Conservation (phyloP, 306 rosid genomes). For the Trifolium repens region DNA sequence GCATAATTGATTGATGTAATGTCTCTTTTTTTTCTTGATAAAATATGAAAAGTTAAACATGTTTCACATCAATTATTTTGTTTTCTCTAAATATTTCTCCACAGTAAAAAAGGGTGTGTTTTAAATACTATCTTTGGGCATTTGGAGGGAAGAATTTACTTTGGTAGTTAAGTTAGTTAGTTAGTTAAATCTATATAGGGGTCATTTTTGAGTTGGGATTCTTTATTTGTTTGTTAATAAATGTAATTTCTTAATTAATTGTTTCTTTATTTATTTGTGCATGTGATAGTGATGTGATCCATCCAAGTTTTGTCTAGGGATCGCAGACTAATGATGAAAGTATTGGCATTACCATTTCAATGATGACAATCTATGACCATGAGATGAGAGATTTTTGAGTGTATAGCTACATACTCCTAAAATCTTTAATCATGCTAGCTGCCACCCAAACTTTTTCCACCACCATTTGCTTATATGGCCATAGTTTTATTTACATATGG, state of each 20-base stretch:
- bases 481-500: too few species aligned
- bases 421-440: constrained; percentile 17
- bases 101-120: background rate
- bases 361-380: constrained; percentile 32
- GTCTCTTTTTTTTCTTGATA: too few species aligned
- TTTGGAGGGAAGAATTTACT: background rate
- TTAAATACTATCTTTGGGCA: background rate
- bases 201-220: background rate
- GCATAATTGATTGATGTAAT: too few species aligned
- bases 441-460: constrained; percentile 1
- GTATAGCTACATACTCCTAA: constrained; percentile 10
- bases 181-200: constrained; percentile 33
- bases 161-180: constrained; percentile 51
- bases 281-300: background rate
- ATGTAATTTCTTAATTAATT: background rate
- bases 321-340: constrained; percentile 27
- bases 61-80: too few species aligned
- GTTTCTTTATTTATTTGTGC: background rate
- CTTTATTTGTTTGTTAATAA: background rate
- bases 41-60: too few species aligned
- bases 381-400: constrained; percentile 1
- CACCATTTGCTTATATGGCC: background rate
- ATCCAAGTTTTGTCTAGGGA: constrained; percentile 34
- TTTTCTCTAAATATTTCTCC: too few species aligned
- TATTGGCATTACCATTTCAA: background rate